These are phyloP conservation scores for Aphanomyces astaci DNA, from an alignment of 352 stramenopile species.

Conservation along the genomic window DNA sequence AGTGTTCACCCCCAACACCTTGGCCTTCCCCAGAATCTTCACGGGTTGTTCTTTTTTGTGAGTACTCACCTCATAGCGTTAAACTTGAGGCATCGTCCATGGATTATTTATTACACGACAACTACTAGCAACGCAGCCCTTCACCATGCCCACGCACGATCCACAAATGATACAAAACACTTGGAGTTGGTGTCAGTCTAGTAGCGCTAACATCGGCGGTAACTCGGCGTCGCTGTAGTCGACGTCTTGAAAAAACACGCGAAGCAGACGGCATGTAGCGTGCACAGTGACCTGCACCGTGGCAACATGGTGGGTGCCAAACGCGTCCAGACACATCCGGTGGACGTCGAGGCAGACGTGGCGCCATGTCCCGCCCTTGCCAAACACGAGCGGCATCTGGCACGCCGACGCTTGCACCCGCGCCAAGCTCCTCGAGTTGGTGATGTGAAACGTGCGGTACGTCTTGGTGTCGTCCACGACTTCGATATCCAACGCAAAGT, in stretches of 20 bases:
- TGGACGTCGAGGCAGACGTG: constrained; percentile 76
- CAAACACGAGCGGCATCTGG: constrained; percentile 50
- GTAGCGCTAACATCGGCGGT: constrained; percentile 55
- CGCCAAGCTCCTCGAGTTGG: constrained; percentile 63
- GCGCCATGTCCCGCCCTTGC: constrained; percentile 36
- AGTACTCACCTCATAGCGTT: too few relatives aligned
- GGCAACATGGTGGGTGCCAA: constrained; percentile 60
- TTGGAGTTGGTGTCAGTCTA: background rate
- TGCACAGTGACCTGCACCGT: constrained; percentile 56
- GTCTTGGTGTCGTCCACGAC: constrained; percentile 58
- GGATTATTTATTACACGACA: too few relatives aligned
- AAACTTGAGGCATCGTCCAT: background rate
- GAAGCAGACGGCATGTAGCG: constrained; percentile 60
- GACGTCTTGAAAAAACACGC: constrained; percentile 76
- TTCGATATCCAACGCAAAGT: constrained; percentile 61
- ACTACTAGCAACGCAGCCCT: too few relatives aligned
- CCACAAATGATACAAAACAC: background rate
- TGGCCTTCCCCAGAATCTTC: too few relatives aligned
- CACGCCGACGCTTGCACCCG: constrained; percentile 42
- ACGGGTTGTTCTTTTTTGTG: too few relatives aligned
- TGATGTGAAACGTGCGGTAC: constrained; percentile 52
- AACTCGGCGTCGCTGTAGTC: constrained; percentile 60
- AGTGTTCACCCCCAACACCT: too few relatives aligned
- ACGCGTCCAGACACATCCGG: constrained; percentile 52
- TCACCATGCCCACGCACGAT: background rate